Evolutionary conservation across 768 basidiomycete genomes (phyloP).

Genomic region (Nidularia sp.): DNA sequence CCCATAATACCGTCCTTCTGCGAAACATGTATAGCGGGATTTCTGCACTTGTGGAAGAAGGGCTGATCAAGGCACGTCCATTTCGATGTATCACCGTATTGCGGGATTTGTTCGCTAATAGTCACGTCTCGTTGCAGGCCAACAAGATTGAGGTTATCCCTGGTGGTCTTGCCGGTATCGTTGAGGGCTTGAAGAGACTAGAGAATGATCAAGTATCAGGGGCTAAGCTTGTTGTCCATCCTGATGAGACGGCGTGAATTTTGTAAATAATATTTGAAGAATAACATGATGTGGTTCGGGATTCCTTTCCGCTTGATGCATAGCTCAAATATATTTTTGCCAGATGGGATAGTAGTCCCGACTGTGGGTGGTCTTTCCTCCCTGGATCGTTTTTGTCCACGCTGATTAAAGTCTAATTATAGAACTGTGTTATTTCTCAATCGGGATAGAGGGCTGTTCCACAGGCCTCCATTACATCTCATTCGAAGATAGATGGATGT

Average conservation of each 20-base stretch:
- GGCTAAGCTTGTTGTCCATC: constrained; percentile 37
- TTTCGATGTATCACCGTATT: background rate
- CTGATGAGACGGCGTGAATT: constrained; percentile 13
- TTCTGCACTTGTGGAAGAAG: constrained; percentile 23
- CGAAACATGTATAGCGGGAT: constrained; percentile 16
- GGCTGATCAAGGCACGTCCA: constrained; percentile 23
- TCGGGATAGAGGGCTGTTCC: too few relatives aligned
- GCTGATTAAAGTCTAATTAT: too few relatives aligned
- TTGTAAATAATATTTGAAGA: background rate
- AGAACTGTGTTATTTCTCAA: too few relatives aligned
- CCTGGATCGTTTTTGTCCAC: too few relatives aligned
- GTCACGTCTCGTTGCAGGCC: constrained; percentile 22
- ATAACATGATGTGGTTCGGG: background rate
- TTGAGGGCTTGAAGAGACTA: constrained; percentile 35
- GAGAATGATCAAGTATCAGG: constrained; percentile 36
- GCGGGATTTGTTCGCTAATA: background rate
- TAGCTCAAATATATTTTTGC: too few relatives aligned
- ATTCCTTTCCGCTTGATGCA: background rate
- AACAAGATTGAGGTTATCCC: constrained; percentile 37
- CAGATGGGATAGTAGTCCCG: too few relatives aligned
- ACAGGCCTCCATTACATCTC: too few relatives aligned
- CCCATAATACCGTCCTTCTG: constrained; percentile 12
- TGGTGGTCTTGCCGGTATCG: constrained; percentile 39
- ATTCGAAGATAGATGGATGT: too few relatives aligned
- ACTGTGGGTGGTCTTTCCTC: too few relatives aligned